Evolutionary conservation across 257 asterid genomes (phyloP).

Genomic region (Ehretia macrophylla): DNA sequence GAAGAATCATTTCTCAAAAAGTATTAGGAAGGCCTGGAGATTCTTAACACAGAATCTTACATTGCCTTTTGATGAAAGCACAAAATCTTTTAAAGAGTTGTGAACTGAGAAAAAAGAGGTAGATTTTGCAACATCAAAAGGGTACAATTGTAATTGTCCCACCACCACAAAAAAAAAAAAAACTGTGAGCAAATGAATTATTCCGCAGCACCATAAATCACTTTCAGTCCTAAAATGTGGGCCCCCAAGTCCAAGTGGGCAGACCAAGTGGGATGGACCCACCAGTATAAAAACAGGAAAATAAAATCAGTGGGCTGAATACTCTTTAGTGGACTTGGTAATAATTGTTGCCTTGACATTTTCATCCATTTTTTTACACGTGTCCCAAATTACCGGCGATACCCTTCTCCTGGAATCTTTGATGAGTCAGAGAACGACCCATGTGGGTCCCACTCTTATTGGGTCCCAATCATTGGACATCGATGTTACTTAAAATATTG

Average conservation of each 20-base stretch:
- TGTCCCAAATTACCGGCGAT: constrained; percentile 13
- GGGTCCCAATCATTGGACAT: constrained; percentile 52
- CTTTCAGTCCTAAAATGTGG: constrained; percentile 4
- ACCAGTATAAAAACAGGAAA: background rate
- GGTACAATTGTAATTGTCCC: background rate
- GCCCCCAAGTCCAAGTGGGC: constrained; percentile 12
- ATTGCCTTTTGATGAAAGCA: background rate
- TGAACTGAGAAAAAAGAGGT: background rate
- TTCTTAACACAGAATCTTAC: background rate
- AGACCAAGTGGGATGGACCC: no score
- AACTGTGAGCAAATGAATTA: background rate
- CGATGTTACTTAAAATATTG: constrained; percentile 41
- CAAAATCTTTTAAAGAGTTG: background rate
- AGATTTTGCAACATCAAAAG: background rate
- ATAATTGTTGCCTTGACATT: constrained; percentile 10
- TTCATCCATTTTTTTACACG: constrained; percentile 20
- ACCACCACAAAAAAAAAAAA: background rate
- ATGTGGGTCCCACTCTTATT: constrained; percentile 10
- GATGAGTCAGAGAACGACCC: constrained; percentile 26
- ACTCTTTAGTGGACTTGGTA: constrained; percentile 12
- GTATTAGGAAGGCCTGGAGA: background rate
- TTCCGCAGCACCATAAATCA: background rate
- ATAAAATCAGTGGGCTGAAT: constrained; percentile 18
- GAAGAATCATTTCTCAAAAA: background rate
- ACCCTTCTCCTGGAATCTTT: constrained; percentile 25